Evolutionary conservation across 768 basidiomycete genomes (phyloP), one percentile per base, ranked within the genome.

Genomic region (Calocera cornea): DNA sequence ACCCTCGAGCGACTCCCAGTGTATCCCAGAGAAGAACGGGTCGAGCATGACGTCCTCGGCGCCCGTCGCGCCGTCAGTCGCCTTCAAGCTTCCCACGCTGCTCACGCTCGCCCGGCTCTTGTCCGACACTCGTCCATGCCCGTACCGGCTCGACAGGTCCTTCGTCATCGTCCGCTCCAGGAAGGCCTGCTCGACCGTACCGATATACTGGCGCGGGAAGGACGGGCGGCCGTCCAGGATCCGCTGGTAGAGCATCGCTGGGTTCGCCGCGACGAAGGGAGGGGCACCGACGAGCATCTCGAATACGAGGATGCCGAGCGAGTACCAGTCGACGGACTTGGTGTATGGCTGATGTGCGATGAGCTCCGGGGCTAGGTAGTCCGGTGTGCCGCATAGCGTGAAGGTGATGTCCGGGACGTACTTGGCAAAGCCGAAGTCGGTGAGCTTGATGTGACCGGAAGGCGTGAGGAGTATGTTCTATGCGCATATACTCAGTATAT

Each of bases 281-380:
- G 79, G 78, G 69, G 79, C 79, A 8, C 97, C 97, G 0, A 90
- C 93, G 49, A 99, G 83, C 95, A 98, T 97, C 78, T 99, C 97
- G 75, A 90, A 99, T 67, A 95, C 89, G 69, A 99, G 86, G 66
- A 99, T 92, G 64, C 97, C 97, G 65, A 97, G 84, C 0, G 97
- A 95, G 79, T 97, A 99, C 95, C 95, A 99, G 74, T 99, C 97
- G 1, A 97, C 95, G 67, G 87, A 89, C 76, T 97, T 95, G 75
- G 95, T 95, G 75, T 99, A 98, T 5, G 94, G 68, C 33, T 64
- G 66, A 14, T 65, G 60, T 34, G 70, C 66, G 63, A 72, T 69
- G 44, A 82, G 79, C 81, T 99, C 97, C 0, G 97, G 97, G 0
- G 97, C 95, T 31, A 98, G 88, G 75, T 99, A 99, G 77, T 95